These are phyloP conservation scores for Xylaria sp. DNA, from an alignment of 2,329 filamentous ascomycete genomes.

Conservation along the genomic window DNA sequence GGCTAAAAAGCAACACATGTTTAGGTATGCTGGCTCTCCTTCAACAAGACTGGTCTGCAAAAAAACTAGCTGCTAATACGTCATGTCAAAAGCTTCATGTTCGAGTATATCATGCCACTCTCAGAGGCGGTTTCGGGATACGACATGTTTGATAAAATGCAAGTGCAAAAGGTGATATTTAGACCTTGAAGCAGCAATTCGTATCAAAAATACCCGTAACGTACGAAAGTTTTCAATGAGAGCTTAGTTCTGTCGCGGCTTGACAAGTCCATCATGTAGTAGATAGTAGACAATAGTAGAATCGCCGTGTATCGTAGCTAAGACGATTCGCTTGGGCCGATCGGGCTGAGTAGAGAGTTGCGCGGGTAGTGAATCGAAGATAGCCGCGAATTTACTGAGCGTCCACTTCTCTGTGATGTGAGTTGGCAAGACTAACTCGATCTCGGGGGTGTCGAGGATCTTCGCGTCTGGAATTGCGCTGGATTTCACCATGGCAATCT, in stretches of 20 bases:
- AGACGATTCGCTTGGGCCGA: constrained; percentile 70
- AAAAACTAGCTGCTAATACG: constrained; percentile 20
- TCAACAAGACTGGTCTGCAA: background rate
- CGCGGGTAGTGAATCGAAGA: constrained; percentile 68
- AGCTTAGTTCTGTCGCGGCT: constrained; percentile 78
- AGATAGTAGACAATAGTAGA: constrained; percentile 86
- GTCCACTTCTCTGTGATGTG: constrained; percentile 77
- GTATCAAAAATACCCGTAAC: background rate
- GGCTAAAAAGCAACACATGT: constrained; percentile 68
- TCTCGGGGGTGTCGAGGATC: constrained; percentile 59
- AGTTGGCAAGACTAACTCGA: constrained; percentile 79
- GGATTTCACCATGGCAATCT: constrained; percentile 71
- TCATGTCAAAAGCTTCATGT: constrained; percentile 65
- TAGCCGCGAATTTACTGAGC: constrained; percentile 65
- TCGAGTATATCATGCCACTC: constrained; percentile 75
- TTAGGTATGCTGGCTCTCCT: constrained; percentile 60
- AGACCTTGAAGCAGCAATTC: constrained; percentile 47
- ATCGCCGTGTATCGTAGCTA: constrained; percentile 78
- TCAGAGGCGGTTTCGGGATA: constrained; percentile 71
- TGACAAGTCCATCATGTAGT: constrained; percentile 85
- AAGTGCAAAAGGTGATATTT: constrained; percentile 77
- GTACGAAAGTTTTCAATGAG: background rate
- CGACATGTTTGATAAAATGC: constrained; percentile 73
- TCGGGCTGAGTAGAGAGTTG: constrained; percentile 50
- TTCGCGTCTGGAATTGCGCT: constrained; percentile 55